A percentile compares a stretch with the other conserved stretches of the same genome.
phyloP scores from a whole-genome alignment of 768 basidiomycete genomes.

The Rhodotorula graminis region DNA sequence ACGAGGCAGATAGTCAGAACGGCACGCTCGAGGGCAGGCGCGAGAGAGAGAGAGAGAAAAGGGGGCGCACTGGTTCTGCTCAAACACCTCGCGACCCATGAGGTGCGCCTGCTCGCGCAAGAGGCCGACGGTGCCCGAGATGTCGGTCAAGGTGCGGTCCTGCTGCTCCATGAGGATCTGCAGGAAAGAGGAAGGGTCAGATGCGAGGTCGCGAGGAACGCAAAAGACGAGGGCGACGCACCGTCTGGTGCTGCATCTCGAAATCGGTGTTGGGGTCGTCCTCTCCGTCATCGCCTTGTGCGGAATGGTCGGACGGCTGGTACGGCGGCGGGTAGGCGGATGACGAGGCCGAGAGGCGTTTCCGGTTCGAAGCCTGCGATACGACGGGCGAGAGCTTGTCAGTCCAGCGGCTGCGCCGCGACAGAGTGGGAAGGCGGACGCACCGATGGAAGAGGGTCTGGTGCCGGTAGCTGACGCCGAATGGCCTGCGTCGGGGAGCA shows the following conservation, averaged over 20 bases:
- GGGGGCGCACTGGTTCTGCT: slow-evolving; percentile 80
- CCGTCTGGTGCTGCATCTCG: slow-evolving; percentile 71
- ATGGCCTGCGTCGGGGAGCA: neutral
- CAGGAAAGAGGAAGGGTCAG: neutral
- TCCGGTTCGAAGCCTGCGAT: slow-evolving; percentile 4
- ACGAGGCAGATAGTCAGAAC: neutral
- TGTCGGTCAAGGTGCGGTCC: slow-evolving; percentile 80
- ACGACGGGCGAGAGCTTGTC: no score
- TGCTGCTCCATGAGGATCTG: slow-evolving; percentile 83
- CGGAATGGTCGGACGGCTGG: neutral
- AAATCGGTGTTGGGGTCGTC: slow-evolving; percentile 57
- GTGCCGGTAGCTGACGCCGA: neutral
- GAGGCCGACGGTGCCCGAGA: slow-evolving; percentile 77
- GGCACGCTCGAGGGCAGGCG: neutral
- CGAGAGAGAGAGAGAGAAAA: neutral
- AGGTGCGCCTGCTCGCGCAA: slow-evolving; percentile 85
- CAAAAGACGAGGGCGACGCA: neutral
- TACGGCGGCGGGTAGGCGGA: slow-evolving; percentile 3
- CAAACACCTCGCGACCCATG: slow-evolving; percentile 86
- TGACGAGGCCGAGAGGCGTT: slow-evolving; percentile 19
- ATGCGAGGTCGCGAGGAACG: slow-evolving; percentile 53
- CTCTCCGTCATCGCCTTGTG: slow-evolving; percentile 8
- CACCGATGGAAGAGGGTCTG: neutral
- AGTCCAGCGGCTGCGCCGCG: no score
- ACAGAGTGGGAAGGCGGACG: no score